Conservation (phyloP, 345 rosid genomes). For the Hibiscus trionum region DNA sequence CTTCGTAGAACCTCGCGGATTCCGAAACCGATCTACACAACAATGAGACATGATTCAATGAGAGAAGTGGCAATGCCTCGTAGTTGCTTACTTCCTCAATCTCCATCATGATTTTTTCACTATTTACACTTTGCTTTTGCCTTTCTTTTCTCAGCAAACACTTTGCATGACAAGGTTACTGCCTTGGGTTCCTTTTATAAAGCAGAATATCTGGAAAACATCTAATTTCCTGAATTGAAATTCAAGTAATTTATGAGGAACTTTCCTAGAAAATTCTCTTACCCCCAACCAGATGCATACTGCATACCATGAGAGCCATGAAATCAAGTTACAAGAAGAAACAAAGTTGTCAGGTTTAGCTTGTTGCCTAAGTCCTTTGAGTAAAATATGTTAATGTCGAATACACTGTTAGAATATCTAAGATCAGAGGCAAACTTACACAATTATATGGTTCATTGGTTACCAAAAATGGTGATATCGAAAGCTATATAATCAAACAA, state of each 20-base stretch:
- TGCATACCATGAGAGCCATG: no score
- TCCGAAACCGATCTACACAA: conserved; percentile 45
- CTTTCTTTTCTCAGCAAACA: not conserved
- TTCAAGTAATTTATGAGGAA: not conserved
- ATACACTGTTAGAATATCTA: not conserved
- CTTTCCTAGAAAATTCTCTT: conserved; percentile 10
- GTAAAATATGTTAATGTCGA: not conserved
- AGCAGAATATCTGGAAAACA: not conserved
- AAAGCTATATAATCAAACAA: not conserved
- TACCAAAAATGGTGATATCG: not conserved
- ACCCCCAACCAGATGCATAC: not conserved
- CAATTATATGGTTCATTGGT: not conserved
- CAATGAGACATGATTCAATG: conserved; percentile 47
- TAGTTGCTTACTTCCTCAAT: conserved; percentile 15
- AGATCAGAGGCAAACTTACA: not conserved
- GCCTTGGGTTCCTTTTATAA: not conserved
- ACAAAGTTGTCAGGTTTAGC: not conserved
- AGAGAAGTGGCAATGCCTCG: conserved; percentile 40
- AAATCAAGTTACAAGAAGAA: not conserved
- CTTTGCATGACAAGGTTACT: not conserved
- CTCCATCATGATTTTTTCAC: not conserved
- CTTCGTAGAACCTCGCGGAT: conserved; percentile 37
- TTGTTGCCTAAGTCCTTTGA: not conserved
- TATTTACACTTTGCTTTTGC: not conserved
- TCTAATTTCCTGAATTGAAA: not conserved